Conservation (phyloP, 495 filamentous ascomycete genomes). For the Penicillium angulare region DNA sequence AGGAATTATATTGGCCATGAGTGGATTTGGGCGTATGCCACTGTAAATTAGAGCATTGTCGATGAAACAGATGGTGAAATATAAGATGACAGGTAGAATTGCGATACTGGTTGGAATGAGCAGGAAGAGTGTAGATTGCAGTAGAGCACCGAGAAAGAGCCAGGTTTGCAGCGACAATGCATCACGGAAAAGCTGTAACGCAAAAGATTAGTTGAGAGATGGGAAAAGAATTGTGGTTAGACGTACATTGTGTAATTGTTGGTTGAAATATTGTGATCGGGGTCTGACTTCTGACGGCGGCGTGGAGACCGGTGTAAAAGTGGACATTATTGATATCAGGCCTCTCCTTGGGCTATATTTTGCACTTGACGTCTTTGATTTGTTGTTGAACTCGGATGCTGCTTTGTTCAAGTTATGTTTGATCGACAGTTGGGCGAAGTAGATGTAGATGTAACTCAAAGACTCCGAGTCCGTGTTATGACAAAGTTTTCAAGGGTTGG, state of each 20-base stretch:
- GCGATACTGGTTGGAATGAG: background rate
- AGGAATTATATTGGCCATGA: background rate
- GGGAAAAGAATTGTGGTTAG: background rate
- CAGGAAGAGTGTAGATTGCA: background rate
- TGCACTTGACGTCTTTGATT: too few relatives aligned
- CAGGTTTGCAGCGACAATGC: background rate
- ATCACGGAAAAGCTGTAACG: background rate
- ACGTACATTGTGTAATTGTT: background rate
- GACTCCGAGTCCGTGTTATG: too few relatives aligned
- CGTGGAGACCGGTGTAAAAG: background rate
- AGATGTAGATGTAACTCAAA: too few relatives aligned
- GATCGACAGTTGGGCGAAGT: too few relatives aligned
- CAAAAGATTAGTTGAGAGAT: background rate
- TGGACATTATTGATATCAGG: background rate
- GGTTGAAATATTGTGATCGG: background rate
- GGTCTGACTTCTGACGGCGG: background rate
- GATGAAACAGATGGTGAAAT: background rate
- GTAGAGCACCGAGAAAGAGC: background rate
- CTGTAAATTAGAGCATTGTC: background rate
- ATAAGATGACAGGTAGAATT: background rate
- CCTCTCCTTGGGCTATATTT: background rate
- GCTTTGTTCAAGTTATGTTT: too few relatives aligned
- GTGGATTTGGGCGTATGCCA: background rate
- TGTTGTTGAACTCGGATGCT: background rate
- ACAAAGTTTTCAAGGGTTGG: too few relatives aligned